phyloP scores from a whole-genome alignment of 2,329 filamentous ascomycete genomes.

The Cladophialophora immunda region DNA sequence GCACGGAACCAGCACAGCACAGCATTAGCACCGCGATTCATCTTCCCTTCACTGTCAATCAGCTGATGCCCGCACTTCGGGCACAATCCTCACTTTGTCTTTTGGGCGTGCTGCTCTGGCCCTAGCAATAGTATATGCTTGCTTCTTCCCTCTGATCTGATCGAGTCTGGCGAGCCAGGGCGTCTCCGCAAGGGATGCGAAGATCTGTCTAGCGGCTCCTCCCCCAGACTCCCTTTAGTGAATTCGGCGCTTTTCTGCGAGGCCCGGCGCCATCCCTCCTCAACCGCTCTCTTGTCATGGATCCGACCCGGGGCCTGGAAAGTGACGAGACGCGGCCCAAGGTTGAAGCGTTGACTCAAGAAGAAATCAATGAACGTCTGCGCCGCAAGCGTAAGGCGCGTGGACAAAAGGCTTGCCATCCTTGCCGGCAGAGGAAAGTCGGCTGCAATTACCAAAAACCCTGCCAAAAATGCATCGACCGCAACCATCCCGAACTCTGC shows the following conservation, averaged over 20 bases:
- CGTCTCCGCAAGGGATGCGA: background rate
- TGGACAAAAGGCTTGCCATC: conserved; percentile 47
- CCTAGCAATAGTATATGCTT: too few relatives aligned
- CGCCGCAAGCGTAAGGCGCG: conserved; percentile 43
- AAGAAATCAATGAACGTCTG: conserved; percentile 21
- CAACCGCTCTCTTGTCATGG: background rate
- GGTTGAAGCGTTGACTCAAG: background rate
- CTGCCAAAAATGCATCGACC: conserved; percentile 57
- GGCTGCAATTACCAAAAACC: conserved; percentile 48
- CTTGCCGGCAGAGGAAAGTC: conserved; percentile 49
- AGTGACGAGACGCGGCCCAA: conserved; percentile 8
- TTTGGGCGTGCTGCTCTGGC: too few relatives aligned
- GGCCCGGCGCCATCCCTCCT: background rate
- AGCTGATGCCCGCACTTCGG: too few relatives aligned
- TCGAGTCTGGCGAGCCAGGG: background rate
- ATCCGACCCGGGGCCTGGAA: background rate
- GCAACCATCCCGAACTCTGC: conserved; percentile 57
- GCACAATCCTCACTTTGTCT: too few relatives aligned
- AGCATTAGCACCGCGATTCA: too few relatives aligned
- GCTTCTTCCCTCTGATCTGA: background rate
- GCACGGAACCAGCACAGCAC: too few relatives aligned
- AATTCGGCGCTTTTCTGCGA: background rate
- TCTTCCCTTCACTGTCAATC: too few relatives aligned
- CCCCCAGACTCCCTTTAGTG: background rate
- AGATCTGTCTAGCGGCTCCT: background rate